phyloP scores from a whole-genome alignment of 331 rosid genomes.

The Phaseolus coccineus region DNA sequence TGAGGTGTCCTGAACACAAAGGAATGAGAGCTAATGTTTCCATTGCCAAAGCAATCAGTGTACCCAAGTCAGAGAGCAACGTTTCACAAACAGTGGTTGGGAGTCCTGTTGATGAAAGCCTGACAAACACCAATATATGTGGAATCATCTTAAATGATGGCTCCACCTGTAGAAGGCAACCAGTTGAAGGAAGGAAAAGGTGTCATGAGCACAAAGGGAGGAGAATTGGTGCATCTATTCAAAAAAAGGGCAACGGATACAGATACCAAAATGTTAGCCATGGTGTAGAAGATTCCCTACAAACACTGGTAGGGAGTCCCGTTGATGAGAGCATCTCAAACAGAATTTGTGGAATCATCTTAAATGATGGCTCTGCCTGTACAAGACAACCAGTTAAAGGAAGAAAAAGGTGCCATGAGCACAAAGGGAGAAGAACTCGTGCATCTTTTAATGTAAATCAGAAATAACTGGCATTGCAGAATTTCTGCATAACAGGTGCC shows the following conservation, averaged over 20 bases:
- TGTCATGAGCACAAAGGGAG: constrained; percentile 77
- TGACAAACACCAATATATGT: constrained; percentile 49
- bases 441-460: constrained; percentile 29
- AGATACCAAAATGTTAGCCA: constrained; percentile 27
- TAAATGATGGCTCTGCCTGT: constrained; percentile 72
- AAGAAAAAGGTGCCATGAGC: constrained; percentile 76
- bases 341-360: constrained; percentile 65
- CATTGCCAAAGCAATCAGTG: constrained; percentile 31
- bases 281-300: constrained; percentile 38
- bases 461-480: constrained; percentile 29
- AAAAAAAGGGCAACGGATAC: constrained; percentile 7
- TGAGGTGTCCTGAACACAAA: constrained; percentile 82
- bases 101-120: constrained; percentile 40
- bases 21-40: constrained; percentile 63
- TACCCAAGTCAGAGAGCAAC: constrained; percentile 37
- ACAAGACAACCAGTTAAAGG: constrained; percentile 60
- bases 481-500: constrained; percentile 23
- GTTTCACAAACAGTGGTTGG: constrained; percentile 20
- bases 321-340: constrained; percentile 39
- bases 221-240: constrained; percentile 48
- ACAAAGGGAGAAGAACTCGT: constrained; percentile 68
- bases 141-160: constrained; percentile 71
- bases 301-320: constrained; percentile 26
- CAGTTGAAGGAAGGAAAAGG: constrained; percentile 71
- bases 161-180: constrained; percentile 63